Evolutionary conservation across 75 land plant genomes (phyloP).

Genomic region (Picea sitchensis): DNA sequence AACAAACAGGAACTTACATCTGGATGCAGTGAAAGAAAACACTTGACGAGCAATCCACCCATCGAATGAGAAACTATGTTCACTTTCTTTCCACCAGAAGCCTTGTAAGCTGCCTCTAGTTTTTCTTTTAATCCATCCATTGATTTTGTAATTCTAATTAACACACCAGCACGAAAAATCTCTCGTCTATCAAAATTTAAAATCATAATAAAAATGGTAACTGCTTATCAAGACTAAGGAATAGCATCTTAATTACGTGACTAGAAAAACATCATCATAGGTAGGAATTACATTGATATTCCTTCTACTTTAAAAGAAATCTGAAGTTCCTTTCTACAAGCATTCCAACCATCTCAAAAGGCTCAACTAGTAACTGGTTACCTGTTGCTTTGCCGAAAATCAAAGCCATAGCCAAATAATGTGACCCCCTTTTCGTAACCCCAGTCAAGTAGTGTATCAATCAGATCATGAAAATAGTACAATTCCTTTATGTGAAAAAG

Average conservation of each 20-base stretch:
- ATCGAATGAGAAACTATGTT: slow-evolving; percentile 90
- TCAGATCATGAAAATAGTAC: slow-evolving; percentile 96
- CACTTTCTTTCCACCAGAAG: slow-evolving; percentile 93
- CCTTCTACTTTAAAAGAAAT: background rate
- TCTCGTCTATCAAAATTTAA: slow-evolving; percentile 2
- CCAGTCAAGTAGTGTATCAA: slow-evolving; percentile 77
- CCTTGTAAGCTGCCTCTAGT: slow-evolving; percentile 56
- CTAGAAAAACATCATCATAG: background rate
- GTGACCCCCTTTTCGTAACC: slow-evolving; percentile 92
- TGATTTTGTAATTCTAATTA: slow-evolving; percentile 49
- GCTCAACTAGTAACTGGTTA: slow-evolving; percentile 5
- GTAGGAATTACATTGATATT: background rate
- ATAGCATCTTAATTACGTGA: background rate
- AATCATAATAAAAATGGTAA: background rate
- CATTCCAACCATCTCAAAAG: slow-evolving; percentile 32
- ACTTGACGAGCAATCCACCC: slow-evolving; percentile 97
- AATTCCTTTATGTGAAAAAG: slow-evolving; percentile 46
- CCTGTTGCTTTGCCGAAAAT: slow-evolving; percentile 99
- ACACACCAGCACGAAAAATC: background rate
- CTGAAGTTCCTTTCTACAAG: slow-evolving; percentile 29
- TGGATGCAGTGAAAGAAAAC: slow-evolving; percentile 68
- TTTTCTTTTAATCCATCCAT: slow-evolving; percentile 71
- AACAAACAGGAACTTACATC: slow-evolving; percentile 67
- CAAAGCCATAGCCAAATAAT: slow-evolving; percentile 98
- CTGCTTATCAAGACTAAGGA: background rate